Percentiles rank a stretch among this genome's conserved stretches.
phyloP scores from a whole-genome alignment of 805 yeast species.

The Saccharomycopsis oosterbeekiorum region DNA sequence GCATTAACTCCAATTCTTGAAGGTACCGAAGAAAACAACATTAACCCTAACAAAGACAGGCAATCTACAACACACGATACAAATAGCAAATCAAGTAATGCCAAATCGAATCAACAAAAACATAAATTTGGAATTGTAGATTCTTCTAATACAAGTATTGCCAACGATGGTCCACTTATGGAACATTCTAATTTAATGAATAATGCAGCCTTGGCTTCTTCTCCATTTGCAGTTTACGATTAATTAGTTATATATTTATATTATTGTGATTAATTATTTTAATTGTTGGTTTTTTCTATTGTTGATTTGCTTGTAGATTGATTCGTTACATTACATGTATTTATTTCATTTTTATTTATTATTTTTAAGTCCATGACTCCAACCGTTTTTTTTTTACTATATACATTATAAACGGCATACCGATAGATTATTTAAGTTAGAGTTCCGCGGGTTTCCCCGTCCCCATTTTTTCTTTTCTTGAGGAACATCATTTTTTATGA shows the following conservation, averaged over 20 bases:
- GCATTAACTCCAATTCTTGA: conserved; percentile 18
- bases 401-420: background rate
- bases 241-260: background rate
- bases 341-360: too few relatives aligned
- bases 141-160: background rate
- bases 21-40: background rate
- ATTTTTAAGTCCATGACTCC: too few relatives aligned
- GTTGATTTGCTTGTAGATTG: background rate
- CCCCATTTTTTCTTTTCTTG: background rate
- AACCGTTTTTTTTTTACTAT: background rate
- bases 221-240: conserved; percentile 15
- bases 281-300: too few relatives aligned
- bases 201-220: conserved; percentile 1
- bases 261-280: background rate
- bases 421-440: background rate
- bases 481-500: too few relatives aligned
- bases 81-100: background rate
- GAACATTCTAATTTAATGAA: background rate
- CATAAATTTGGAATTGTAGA: background rate
- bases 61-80: background rate
- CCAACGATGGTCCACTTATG: background rate
- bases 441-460: background rate
- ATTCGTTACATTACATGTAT: background rate
- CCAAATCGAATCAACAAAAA: background rate
- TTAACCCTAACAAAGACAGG: too few relatives aligned